Evolutionary conservation across 108 stramenopile genomes (phyloP), one percentile per base, ranked within the genome.

Genomic region (Skeletonema menzelii): DNA sequence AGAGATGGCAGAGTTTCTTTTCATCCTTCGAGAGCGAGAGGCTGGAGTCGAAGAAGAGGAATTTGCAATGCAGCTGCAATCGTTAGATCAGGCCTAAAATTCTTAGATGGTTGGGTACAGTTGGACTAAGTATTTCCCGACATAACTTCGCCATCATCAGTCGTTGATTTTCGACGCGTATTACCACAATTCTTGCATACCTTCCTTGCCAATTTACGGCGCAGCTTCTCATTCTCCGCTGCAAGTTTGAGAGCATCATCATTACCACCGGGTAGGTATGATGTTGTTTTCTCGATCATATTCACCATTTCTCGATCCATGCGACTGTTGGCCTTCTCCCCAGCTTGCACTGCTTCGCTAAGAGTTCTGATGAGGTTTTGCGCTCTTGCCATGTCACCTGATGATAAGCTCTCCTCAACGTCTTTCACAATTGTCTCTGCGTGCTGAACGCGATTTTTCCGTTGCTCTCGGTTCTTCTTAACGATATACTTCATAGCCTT

Each of bases 271-370:
- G 49, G 49, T 13, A 56, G 49, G 42, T 73, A 80, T 13, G 31
- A 40, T 65, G 80, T 62, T 7, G 69, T 35, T 46, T 44, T 69
- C 38, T 82, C 80, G 12, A 82, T 75, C 80, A 82, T 82, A 70
- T 68, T 75, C 56, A 82, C 73, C 73, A 82, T 74, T 57, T 82
- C 77, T 22, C 82, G 59, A 49, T 82, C 77, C 82, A 79, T 82
- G 60, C 68, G 78, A 19, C 77, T 79, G 26, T 82, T 82, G 12
- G 55, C 47, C 73, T 82, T 78, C 66, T 82, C 77, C 19, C 73
- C 77, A 5, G 56, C 46, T n/a, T 59, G 60, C 34, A 75, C 56
- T 7, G 80, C 74, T 32, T 71, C 40, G 14, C 62, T 70, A 30
- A 82, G 53, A 24, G 65, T 67, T 27, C 56, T 34, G 4, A 82